Conservation (phyloP, 495 filamentous ascomycete genomes). For the Chlorociboria aeruginascens region DNA sequence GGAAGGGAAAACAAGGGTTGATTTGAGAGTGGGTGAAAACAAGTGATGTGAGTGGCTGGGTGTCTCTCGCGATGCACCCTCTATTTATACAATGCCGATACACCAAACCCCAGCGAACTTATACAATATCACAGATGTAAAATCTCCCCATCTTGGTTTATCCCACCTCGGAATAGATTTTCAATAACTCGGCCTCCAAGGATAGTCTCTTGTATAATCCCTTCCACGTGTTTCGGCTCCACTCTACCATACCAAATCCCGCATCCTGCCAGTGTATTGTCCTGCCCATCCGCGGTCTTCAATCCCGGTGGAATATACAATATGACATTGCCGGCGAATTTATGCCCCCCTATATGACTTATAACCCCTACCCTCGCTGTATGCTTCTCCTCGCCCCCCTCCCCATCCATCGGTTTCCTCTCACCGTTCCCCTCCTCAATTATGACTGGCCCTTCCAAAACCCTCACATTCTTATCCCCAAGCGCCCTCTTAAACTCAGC, state of each 20-base stretch:
- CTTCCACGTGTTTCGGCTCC: conserved; percentile 75
- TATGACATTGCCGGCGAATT: conserved; percentile 89
- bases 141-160: conserved; percentile 24
- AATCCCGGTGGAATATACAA: conserved; percentile 63
- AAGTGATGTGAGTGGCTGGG: too few species aligned
- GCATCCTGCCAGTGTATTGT: conserved; percentile 57
- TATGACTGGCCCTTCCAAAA: conserved; percentile 28
- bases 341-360: conserved; percentile 87
- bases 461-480: conserved; percentile 20
- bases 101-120: not conserved
- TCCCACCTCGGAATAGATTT: conserved; percentile 62
- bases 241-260: conserved; percentile 93
- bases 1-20: too few species aligned
- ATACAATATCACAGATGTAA: conserved; percentile 2
- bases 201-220: conserved; percentile 73
- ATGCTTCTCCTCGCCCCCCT: conserved; percentile 2
- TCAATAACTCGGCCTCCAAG: conserved; percentile 56
- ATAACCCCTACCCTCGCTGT: conserved; percentile 55
- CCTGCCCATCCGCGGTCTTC: conserved; percentile 23
- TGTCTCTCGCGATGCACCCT: not conserved
- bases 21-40: too few species aligned
- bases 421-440: conserved; percentile 8
- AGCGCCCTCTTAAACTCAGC: conserved; percentile 51
- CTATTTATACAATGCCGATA: not conserved
- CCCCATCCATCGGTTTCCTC: conserved; percentile 9